Evolutionary conservation across 768 basidiomycete species (phyloP), one percentile per base, ranked within the genome.

Genomic region (Cystofilobasidium macerans): DNA sequence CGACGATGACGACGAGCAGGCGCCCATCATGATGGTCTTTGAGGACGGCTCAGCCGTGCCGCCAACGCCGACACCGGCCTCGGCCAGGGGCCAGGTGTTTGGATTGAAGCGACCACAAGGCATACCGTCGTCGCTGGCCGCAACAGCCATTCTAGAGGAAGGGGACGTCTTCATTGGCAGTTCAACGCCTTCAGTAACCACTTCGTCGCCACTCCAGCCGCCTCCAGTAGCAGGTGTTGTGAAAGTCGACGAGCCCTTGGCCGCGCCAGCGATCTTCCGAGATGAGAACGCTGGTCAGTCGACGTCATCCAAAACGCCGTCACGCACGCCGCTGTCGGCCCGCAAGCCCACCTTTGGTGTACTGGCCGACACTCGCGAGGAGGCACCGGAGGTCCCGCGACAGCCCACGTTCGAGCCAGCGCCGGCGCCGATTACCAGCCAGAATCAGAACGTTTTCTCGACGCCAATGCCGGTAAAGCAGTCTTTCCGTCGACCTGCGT

Each of bases 11-110:
- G 73, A 69, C 28, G 67, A 48, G n/a, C 47, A 61, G 32, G 63
- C 22, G 54, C 66, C 69, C 18, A 40, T 69, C 16, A 73, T 75
- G 69, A 69, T 73, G 36, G 69, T 71, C 13, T 72, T 72, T 9
- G 67, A 67, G 14, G 69, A 69, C 32, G 65, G 59, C n/a, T 70
- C 70, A 30, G 51, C 51, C 42, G 71, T 76, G 0, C 75, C 76
- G 7, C 74, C 76, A 1, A 76, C 76, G 4, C 76, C 76, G 3
- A 77, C 76, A 3, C 76, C 76, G 3, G 74, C 75, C 8, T 70
- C 71, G 36, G 74, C 72, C 9, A 63, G 67, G 48, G 24, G 71
- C 36, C 57, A 57, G 30, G 54, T 43, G n/a, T 42, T 57, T 28
- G 57, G 35, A 7, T n/a, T 38, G 22, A 42, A 58, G 57, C 24